Base-by-base conservation (phyloP, 768 basidiomycete species). In the Macrolepiota albuminosa region DNA sequence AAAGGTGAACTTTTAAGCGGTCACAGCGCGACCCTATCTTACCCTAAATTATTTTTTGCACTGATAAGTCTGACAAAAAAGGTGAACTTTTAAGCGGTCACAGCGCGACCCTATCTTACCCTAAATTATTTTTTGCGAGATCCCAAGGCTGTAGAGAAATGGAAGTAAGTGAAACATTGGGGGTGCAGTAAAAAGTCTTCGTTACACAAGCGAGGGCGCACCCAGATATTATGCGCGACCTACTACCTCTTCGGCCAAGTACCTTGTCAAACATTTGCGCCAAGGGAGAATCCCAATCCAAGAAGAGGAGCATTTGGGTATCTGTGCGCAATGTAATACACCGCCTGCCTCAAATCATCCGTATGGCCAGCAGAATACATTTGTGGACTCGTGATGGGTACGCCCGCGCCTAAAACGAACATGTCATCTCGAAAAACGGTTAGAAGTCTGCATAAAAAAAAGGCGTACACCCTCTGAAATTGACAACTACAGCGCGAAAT, bases 221-320 rank as follows among this genome's bases (percentile, higher is more conserved):
- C 34, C 83, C 89, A 4, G 86, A 84, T 56, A 72, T 72, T 36
- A 94, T 71, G 60, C 88, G 82, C 66, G 84, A 83, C 24, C 75
- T 67, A 40, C 77, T 76, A 14, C 89, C 86, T 96, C 90, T 73
- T 96, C 89, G 5, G 89, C 93, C 54, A 95, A 75, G 71, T 97
- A 97, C 62, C 92, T 82, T 37, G 93, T 89, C 65, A 98, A 74
- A 98, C 89, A 70, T 92, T 93, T 46, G 95, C 91, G 46, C 96
- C 97, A 40, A 99, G 83, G 4, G 94, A 97, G 77, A 96, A 98
- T 7, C 95, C 93, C 10, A 97, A 73, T 14, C 91, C 96, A 18
- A 96, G 73, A 40, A 98, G 75, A 4, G 88, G 91, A 0, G 96
- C 93, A 10, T 80, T 74, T 2, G 96, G 95, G 66, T 87, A 95